Conservation (phyloP, 371 early-diverging fungal species). For the Syncephalastrum sp. region DNA sequence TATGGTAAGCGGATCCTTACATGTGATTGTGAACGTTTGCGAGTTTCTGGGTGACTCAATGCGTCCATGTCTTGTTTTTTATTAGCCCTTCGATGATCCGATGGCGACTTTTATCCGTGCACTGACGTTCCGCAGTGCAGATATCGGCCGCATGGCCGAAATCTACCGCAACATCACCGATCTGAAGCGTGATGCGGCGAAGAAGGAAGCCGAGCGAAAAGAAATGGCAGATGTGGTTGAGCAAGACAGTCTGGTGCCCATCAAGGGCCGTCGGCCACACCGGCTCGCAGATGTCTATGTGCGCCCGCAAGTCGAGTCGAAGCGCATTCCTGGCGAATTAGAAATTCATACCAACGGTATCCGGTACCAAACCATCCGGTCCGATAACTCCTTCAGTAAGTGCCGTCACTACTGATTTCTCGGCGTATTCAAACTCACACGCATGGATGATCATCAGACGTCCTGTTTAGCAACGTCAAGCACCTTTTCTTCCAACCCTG, state of each 20-base stretch:
- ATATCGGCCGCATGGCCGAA: conserved; percentile 81
- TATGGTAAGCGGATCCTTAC: conserved; percentile 36
- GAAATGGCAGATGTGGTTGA: conserved; percentile 96
- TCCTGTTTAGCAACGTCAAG: conserved; percentile 97
- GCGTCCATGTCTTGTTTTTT: neutral
- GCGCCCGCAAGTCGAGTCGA: conserved; percentile 83
- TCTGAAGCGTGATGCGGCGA: conserved; percentile 85
- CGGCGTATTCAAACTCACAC: neutral
- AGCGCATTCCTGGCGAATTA: conserved; percentile 88
- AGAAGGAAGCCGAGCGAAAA: conserved; percentile 91
- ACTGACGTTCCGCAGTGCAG: conserved; percentile 88
- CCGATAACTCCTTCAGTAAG: conserved; percentile 80
- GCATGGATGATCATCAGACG: conserved; percentile 50
- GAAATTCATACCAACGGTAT: conserved; percentile 96
- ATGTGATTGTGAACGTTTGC: no score
- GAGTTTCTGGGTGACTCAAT: no score
- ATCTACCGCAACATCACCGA: conserved; percentile 83
- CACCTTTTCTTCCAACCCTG: conserved; percentile 99
- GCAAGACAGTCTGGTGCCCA: conserved; percentile 86
- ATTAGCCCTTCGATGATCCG: conserved; percentile 83
- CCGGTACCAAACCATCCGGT: conserved; percentile 83
- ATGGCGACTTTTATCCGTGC: conserved; percentile 91
- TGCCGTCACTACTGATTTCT: neutral
- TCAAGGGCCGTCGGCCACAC: conserved; percentile 77
- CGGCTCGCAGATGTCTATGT: conserved; percentile 88